Percentiles rank a stretch among this genome's conserved stretches.
phyloP scores from a whole-genome alignment of 225 moss, liverwort and hornwort genomes.

The Marchantia paleacea region DNA sequence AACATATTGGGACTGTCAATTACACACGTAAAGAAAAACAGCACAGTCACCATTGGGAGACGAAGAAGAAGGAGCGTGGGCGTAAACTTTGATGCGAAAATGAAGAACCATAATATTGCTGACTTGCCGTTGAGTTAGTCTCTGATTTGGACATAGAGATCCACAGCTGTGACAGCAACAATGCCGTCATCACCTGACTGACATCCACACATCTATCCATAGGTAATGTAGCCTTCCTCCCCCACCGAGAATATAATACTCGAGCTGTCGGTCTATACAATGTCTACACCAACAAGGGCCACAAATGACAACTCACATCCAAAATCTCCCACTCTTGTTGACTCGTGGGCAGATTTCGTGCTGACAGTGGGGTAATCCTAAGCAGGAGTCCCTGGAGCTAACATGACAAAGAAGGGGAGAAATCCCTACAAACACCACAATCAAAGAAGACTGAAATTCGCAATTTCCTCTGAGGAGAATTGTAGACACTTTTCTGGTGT shows the following conservation, averaged over 20 bases:
- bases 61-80: neutral
- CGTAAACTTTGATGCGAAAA: neutral
- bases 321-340: neutral
- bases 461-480: neutral
- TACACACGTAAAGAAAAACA: neutral
- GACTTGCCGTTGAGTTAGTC: neutral
- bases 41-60: neutral
- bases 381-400: neutral
- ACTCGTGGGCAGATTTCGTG: neutral
- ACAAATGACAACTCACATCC: neutral
- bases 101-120: neutral
- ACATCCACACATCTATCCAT: conserved; percentile 4
- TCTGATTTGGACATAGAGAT: neutral
- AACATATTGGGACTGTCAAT: no score
- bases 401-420: neutral
- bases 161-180: neutral
- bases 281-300: neutral
- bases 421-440: neutral
- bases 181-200: neutral
- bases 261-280: neutral
- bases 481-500: neutral
- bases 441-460: neutral
- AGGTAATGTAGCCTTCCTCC: neutral
- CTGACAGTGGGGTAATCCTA: neutral
- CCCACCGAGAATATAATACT: neutral